Conservation (phyloP, 768 basidiomycete genomes). For the Lactifluus hygrophoroides region DNA sequence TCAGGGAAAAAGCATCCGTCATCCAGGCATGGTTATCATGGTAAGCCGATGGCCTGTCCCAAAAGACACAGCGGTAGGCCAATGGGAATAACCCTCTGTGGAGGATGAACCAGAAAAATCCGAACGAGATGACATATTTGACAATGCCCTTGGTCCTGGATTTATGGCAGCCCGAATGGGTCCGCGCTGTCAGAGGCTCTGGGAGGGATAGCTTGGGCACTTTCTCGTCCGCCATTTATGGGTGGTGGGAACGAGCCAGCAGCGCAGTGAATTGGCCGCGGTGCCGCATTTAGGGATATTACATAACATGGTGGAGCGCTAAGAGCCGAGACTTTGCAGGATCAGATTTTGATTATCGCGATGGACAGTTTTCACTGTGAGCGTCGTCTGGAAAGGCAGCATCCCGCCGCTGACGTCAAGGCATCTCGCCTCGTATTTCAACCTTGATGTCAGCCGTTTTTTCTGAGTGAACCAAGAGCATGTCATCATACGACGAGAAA, state of each 20-base stretch:
- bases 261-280: no score
- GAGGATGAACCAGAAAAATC: conserved; percentile 9
- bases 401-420: conserved; percentile 11
- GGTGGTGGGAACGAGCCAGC: background rate
- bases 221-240: background rate
- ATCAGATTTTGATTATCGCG: background rate
- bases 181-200: background rate
- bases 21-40: conserved; percentile 6
- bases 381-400: background rate
- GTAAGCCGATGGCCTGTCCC: background rate
- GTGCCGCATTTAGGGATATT: background rate
- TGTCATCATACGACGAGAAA: conserved; percentile 47
- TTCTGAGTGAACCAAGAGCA: background rate
- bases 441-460: background rate
- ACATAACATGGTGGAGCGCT: no score
- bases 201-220: background rate
- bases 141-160: background rate
- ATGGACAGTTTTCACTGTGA: background rate
- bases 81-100: conserved; percentile 9
- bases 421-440: background rate
- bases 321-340: no score
- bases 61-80: background rate
- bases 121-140: conserved; percentile 8
- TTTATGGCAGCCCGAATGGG: background rate
- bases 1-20: conserved; percentile 19